These are phyloP conservation scores for Pythium monospermum DNA, from an alignment of 352 stramenopile genomes.

Conservation along the genomic window DNA sequence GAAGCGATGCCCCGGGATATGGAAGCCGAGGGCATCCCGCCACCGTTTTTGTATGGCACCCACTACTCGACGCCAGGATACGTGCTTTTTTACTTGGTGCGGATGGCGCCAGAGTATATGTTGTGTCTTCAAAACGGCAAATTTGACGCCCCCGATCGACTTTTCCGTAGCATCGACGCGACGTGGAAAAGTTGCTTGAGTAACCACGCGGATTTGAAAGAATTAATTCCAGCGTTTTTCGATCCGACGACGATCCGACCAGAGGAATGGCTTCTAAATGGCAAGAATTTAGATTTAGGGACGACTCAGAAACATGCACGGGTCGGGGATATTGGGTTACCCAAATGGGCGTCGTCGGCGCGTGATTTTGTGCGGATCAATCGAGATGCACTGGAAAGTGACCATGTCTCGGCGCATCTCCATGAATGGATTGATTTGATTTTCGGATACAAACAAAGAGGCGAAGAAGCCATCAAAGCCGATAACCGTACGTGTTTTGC, in stretches of 20 bases:
- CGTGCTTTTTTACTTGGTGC: constrained; percentile 97
- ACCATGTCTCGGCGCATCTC: constrained; percentile 93
- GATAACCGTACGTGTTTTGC: constrained; percentile 55
- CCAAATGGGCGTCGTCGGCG: constrained; percentile 80
- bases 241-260: constrained; percentile 69
- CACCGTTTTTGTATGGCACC: constrained; percentile 96
- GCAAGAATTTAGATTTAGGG: constrained; percentile 94
- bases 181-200: constrained; percentile 85
- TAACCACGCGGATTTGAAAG: constrained; percentile 95
- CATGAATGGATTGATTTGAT: constrained; percentile 99
- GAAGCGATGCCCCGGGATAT: constrained; percentile 80
- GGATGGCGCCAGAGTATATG: constrained; percentile 94
- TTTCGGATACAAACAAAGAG: constrained; percentile 97
- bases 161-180: constrained; percentile 93
- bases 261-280: constrained; percentile 92
- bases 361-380: constrained; percentile 93
- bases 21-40: constrained; percentile 70
- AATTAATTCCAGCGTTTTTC: constrained; percentile 99
- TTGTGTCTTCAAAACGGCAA: constrained; percentile 95
- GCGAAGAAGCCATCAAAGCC: constrained; percentile 80
- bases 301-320: constrained; percentile 76
- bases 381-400: constrained; percentile 93
- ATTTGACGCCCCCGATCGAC: constrained; percentile 97
- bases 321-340: constrained; percentile 86
- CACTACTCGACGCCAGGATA: constrained; percentile 91